Percentiles rank a stretch among this genome's conserved stretches.
phyloP scores from a whole-genome alignment of 140 eudicot genomes.

The Erigeron philadelphicus region DNA sequence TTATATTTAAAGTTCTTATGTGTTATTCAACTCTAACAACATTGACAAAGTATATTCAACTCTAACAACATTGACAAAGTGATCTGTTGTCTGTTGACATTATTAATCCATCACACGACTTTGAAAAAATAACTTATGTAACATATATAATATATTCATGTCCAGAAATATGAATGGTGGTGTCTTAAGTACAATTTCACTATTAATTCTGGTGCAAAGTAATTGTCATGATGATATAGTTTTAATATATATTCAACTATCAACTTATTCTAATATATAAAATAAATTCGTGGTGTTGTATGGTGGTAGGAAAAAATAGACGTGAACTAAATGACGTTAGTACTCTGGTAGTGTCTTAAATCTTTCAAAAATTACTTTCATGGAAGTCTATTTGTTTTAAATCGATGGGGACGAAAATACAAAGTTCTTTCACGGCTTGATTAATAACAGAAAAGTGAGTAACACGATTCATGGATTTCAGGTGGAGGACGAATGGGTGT shows the following conservation, averaged over 20 bases:
- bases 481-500: too few species aligned
- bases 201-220: slow-evolving; percentile 23
- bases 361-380: too few species aligned
- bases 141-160: background rate
- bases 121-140: background rate
- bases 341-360: background rate
- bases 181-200: slow-evolving; percentile 22
- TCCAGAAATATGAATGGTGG: slow-evolving; percentile 8
- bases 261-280: slow-evolving; percentile 13
- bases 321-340: background rate
- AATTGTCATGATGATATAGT: slow-evolving; percentile 21
- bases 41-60: too few species aligned
- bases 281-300: background rate
- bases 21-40: too few species aligned
- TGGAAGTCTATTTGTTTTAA: too few species aligned
- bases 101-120: background rate
- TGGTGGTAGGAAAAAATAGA: background rate
- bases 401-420: too few species aligned
- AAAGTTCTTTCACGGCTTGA: too few species aligned
- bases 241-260: slow-evolving; percentile 18
- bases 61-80: too few species aligned
- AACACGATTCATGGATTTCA: too few species aligned
- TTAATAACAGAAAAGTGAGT: too few species aligned
- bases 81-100: too few species aligned
- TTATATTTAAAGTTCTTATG: too few species aligned